These are phyloP conservation scores for Yarrowia sp. DNA, from an alignment of 805 yeast genomes.

Conservation along the genomic window DNA sequence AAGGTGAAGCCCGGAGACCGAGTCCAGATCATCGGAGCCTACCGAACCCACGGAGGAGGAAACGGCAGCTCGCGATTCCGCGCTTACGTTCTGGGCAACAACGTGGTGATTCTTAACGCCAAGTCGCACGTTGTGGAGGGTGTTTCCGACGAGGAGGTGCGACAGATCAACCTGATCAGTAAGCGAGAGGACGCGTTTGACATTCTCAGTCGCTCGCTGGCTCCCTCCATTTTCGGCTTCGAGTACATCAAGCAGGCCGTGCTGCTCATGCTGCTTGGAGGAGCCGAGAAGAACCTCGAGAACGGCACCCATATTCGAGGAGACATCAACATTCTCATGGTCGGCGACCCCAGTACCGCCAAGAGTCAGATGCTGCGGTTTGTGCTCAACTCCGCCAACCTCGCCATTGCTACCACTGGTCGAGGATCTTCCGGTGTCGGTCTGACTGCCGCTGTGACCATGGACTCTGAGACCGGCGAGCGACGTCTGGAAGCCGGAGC, in stretches of 20 bases:
- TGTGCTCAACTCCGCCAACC: slow-evolving; percentile 88
- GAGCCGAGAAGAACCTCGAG: slow-evolving; percentile 87
- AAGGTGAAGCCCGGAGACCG: slow-evolving; percentile 93
- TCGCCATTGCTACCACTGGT: slow-evolving; percentile 98
- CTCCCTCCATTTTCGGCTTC: slow-evolving; percentile 95
- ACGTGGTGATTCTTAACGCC: slow-evolving; percentile 84
- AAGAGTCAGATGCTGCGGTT: slow-evolving; percentile 93
- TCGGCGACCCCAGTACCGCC: slow-evolving; percentile 98
- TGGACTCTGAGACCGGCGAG: slow-evolving; percentile 98
- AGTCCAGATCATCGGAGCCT: slow-evolving; percentile 89
- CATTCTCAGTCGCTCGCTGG: slow-evolving; percentile 76
- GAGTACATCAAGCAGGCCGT: slow-evolving; percentile 90
- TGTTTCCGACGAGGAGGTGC: slow-evolving; percentile 76
- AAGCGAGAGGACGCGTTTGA: slow-evolving; percentile 72
- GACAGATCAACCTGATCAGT: slow-evolving; percentile 78
- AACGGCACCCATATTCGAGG: slow-evolving; percentile 98
- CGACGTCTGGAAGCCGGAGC: slow-evolving; percentile 99
- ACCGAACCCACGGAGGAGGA: slow-evolving; percentile 82
- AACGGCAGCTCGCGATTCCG: slow-evolving; percentile 62
- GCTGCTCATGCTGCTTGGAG: slow-evolving; percentile 85
- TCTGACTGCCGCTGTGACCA: slow-evolving; percentile 97
- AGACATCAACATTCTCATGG: slow-evolving; percentile 93
- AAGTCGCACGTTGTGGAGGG: slow-evolving; percentile 62
- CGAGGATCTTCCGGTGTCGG: slow-evolving; percentile 99
- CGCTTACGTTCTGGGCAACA: slow-evolving; percentile 83